These are phyloP conservation scores for Dictyostelium firmibasis DNA, from an alignment of 78 protist genomes.

Conservation along the genomic window DNA sequence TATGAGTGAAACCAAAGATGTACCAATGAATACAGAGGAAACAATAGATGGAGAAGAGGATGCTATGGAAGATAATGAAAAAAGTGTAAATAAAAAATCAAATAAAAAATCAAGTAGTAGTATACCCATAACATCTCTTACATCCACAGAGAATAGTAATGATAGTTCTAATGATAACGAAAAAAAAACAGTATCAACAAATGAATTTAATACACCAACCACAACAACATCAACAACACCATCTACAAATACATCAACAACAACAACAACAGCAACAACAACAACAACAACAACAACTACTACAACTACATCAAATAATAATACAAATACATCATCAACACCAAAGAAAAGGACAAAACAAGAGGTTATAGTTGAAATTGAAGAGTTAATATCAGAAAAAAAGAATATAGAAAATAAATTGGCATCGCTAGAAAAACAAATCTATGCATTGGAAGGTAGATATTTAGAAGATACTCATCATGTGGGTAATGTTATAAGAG, in stretches of 20 bases:
- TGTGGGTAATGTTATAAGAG: conserved; percentile 77
- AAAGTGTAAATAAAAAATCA: conserved; percentile 13
- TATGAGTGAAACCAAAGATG: conserved; percentile 4
- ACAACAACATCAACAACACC: neutral
- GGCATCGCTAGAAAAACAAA: conserved; percentile 68
- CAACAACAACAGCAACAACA: neutral
- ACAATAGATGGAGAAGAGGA: neutral
- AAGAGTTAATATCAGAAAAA: conserved; percentile 21
- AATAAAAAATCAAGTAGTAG: neutral
- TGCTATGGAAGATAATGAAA: conserved; percentile 1
- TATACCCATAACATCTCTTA: neutral
- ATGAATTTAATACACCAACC: neutral
- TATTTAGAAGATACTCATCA: conserved; percentile 82
- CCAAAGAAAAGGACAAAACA: conserved; percentile 31
- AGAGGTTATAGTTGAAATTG: conserved; percentile 56
- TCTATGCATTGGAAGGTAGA: conserved; percentile 78
- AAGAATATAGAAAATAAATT: conserved; percentile 40
- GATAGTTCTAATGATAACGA: neutral
- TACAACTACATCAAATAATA: too few species aligned
- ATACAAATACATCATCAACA: too few species aligned
- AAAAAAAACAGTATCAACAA: neutral
- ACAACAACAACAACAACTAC: neutral
- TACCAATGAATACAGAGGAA: neutral
- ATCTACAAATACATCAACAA: neutral
- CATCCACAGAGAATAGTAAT: neutral